Evolutionary conservation across 129 eudicot genomes (phyloP).

Genomic region (Chrysanthemum makinoi): DNA sequence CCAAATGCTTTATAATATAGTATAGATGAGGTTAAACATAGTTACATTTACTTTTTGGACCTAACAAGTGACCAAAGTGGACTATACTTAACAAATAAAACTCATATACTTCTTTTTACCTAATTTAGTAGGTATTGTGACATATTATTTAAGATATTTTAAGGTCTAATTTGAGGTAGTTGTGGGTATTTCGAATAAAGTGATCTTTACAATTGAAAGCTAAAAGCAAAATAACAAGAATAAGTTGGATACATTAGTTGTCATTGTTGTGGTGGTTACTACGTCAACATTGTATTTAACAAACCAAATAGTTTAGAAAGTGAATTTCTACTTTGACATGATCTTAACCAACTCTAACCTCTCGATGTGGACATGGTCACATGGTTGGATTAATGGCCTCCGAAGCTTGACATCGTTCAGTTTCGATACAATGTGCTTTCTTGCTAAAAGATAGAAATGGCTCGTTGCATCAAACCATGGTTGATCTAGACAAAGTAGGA

Average conservation of each 20-base stretch:
- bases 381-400: not conserved
- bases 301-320: not conserved
- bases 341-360: not conserved
- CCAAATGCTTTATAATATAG: too few species aligned
- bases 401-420: not conserved
- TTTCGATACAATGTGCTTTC: not conserved
- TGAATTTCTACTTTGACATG: not conserved
- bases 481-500: too few species aligned
- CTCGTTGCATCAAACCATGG: too few species aligned
- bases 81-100: not conserved
- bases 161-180: conserved; percentile 11
- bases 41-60: not conserved
- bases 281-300: not conserved
- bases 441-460: too few species aligned
- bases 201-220: not conserved
- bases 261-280: not conserved
- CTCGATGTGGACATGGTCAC: not conserved
- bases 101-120: not conserved
- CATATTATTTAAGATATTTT: not conserved
- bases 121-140: conserved; percentile 4
- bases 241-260: not conserved
- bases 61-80: not conserved
- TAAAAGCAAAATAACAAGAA: not conserved
- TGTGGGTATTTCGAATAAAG: not conserved
- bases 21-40: not conserved